Base-by-base conservation (phyloP, 371 early-diverging fungal genomes). In the Zychaea mexicana region DNA sequence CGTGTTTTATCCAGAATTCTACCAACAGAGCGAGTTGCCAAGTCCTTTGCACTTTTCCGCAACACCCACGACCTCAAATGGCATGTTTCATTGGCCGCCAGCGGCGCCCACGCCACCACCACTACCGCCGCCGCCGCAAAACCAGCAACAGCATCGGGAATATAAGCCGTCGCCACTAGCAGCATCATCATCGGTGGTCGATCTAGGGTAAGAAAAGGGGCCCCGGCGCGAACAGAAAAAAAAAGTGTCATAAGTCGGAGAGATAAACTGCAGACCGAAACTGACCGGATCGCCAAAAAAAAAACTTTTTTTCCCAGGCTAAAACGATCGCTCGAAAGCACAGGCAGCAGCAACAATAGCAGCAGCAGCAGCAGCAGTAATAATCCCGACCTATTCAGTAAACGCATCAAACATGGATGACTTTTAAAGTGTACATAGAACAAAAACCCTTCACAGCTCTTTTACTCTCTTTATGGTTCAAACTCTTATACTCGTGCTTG, bases 1-100 rank as follows among this genome's bases (percentile, higher is more conserved):
- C 8, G 83, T 88, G 7, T 91, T 91, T 66, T 91, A 90, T 64
- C 88, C 90, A 2, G 83, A 89, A 58, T 87, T 91, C 52, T 91
- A 91, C 62, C 86, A 85, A 59, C 85, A 81, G 64, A 79, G 70
- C 60, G 88, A 85, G 57, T 58, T 80, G 58, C 85, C 78, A n/a
- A 87, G 88, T 54, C 88, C 88, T 15, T 70, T 88, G 52, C 79
- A 85, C 57, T 87, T 87, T 68, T 82, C 83, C 19, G 76, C 81
- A 10, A 87, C 87, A 27, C 86, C 87, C 5, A 78, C 82, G 3
- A 67, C 71, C n/a, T n/a, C n/a, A 22, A 78, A 77, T 2, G 74
- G 79, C 30, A 68, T 85, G 13, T 87, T 87, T 64, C 75, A 85
- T 54, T 87, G 88, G 88, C 88, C 88, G 22, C 71, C 68, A 45